Evolutionary conservation across 1,284 basidiomycete species (phyloP), one percentile per base, ranked within the genome.

Genomic region (Rhodotorula sp.): DNA sequence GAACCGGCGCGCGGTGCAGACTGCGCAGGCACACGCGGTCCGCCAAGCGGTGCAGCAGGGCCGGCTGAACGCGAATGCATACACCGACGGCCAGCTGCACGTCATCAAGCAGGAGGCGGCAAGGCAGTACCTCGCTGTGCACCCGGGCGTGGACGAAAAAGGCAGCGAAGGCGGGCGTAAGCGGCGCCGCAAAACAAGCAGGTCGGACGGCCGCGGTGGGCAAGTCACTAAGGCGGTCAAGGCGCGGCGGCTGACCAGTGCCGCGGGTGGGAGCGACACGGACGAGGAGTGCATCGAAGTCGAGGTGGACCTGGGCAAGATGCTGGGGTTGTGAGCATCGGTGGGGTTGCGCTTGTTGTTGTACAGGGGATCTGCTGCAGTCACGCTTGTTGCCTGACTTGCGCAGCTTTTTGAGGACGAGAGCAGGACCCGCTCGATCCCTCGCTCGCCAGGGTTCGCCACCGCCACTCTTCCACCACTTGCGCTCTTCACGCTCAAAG

Each of bases 231-330:
- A n/a, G 22, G 66, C 53, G 0, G 59, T 67, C 59, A 56, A 56
- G 59, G 12, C 13, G 34, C 34, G 53, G 44, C 39, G 32, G 27
- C 41, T 32, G 57, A 22, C 39, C 21, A 12, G 29, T 17, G 41
- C 44, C 55, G 25, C 12, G 53, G 22, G 39, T 10, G 19, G 27
- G 39, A n/a, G 55, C 25, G 44, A 36, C 46, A n/a, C 19, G 48
- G 34, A 25, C 39, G 29, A 25, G 37, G 53, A 46, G 29, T 9
- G 15, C 29, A 54, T 48, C 27, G 21, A 54, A 39, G 65, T 66
- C 51, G 59, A 66, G 48, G 64, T 66, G 13, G 64, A 67, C 29
- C 29, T 67, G 53, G n/a, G 32, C 17, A 48, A 48, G 65, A 36
- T 67, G 59, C 39, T 67, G 32, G 51, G 65, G 17, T 22, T 61